Conservation (phyloP, 179 eudicot genomes). For the Silene coronaria region DNA sequence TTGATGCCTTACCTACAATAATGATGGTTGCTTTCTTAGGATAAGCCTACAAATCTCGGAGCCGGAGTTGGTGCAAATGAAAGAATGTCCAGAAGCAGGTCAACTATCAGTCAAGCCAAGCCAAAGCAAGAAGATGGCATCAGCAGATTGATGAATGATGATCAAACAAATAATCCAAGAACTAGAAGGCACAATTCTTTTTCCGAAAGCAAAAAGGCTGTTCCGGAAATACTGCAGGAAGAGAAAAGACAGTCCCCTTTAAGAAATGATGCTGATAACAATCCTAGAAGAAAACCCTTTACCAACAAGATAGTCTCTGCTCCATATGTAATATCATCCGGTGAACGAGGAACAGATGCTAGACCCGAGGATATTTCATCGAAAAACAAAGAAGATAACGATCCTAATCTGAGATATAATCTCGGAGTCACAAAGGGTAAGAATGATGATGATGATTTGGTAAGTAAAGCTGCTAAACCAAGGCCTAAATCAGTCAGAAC, state of each 20-base stretch:
- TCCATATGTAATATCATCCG: neutral
- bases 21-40: constrained; percentile 5
- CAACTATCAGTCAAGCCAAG: constrained; percentile 10
- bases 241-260: neutral
- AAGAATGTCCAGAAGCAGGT: constrained; percentile 21
- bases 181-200: constrained; percentile 24
- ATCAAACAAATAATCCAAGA: neutral
- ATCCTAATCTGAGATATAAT: neutral
- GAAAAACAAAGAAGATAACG: constrained; percentile 5
- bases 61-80: constrained; percentile 10
- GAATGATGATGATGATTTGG: constrained; percentile 15
- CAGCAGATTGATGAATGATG: constrained; percentile 9
- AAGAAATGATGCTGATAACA: neutral
- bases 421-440: constrained; percentile 1
- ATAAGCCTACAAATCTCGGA: neutral
- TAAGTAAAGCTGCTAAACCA: constrained; percentile 28
- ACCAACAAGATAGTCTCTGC: constrained; percentile 20
- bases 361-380: neutral
- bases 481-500: constrained; percentile 62
- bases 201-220: neutral
- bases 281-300: constrained; percentile 21
- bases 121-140: constrained; percentile 2
- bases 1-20: neutral
- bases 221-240: neutral
- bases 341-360: neutral